Base-by-base conservation (phyloP, 2,329 filamentous ascomycete species). In the Colletotrichum costaricense region DNA sequence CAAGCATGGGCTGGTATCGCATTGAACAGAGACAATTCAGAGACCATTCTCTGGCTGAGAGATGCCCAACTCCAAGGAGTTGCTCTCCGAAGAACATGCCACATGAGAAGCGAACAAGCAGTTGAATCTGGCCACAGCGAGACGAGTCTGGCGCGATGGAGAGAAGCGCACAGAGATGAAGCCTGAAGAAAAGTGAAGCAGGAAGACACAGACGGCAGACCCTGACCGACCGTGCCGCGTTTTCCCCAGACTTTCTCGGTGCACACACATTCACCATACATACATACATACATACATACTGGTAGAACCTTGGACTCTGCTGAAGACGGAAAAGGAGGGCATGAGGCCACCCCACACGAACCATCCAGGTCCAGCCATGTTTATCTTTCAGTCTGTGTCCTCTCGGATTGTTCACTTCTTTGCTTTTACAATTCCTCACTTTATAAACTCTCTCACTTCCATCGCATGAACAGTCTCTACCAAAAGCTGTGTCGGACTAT, bases 341-440 rank as follows among this genome's bases (percentile, higher is more conserved):
- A 71, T 28, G 57, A 67, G 26, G 63, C 63, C 63, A 71, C 63
- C 57, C 64, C 63, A 57, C 63, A 57, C 35, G 49, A 69, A 63
- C 57, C 35, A 52, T 54, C 64, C 58, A 54, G 67, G 67, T 12
- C 12, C 35, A 52, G 67, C 60, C 59, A 64, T 67, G 59, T 58
- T 64, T 35, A 56, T 49, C 11, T 30, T 26, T 16, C 3, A 19
- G 42, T n/a, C 42, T 49, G 42, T 49, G 42, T 49, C 42, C 42
- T 49, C 1, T 19, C 19, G 42, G n/a, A 8, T n/a, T 49, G 7
- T 5, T 9, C 8, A 2, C 42, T 49, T 8, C 3, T 49, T 9
- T 49, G 6, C 16, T 4, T 49, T 1, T 49, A n/a, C 42, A 49
- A 9, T n/a, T 9, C 5, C 42, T 49, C 38, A 49, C 42, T 49